phyloP scores from a whole-genome alignment of 83 land plant species.

The Thuja plicata region DNA sequence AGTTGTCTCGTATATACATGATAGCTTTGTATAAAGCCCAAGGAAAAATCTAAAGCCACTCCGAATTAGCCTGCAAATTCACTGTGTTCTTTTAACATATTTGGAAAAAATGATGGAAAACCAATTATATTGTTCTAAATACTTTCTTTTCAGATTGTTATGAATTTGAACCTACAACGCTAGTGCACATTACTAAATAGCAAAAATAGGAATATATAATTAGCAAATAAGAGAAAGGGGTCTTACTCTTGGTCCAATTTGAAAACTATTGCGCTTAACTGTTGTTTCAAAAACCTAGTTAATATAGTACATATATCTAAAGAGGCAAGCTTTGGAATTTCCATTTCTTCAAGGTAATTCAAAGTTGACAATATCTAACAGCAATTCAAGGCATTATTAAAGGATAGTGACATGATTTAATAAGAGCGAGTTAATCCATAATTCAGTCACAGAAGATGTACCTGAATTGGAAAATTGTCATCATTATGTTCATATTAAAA shows the following conservation, averaged over 20 bases:
- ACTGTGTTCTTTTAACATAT: not conserved
- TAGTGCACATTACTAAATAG: not conserved
- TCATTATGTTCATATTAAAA: conserved; percentile 61
- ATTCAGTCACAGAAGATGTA: conserved; percentile 8
- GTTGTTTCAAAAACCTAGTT: not conserved
- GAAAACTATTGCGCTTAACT: conserved; percentile 57
- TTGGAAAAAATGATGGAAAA: not conserved
- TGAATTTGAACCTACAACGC: not conserved
- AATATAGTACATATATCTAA: not conserved
- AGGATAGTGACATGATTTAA: not conserved
- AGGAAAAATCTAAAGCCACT: conserved; percentile 86
- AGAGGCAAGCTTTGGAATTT: not conserved
- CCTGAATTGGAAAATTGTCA: conserved; percentile 58
- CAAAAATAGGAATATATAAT: not conserved
- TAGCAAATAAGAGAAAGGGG: not conserved
- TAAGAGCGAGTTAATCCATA: not conserved
- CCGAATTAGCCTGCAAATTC: conserved; percentile 65
- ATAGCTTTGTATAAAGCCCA: conserved; percentile 80
- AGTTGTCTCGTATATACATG: conserved; percentile 59
- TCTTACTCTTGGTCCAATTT: conserved; percentile 72
- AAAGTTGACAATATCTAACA: not conserved
- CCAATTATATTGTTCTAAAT: not conserved
- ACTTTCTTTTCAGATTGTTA: not conserved
- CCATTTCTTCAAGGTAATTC: not conserved
- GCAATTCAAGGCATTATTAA: not conserved